phyloP scores from a whole-genome alignment of 345 rosid species.

The Moricandia moricandioides region DNA sequence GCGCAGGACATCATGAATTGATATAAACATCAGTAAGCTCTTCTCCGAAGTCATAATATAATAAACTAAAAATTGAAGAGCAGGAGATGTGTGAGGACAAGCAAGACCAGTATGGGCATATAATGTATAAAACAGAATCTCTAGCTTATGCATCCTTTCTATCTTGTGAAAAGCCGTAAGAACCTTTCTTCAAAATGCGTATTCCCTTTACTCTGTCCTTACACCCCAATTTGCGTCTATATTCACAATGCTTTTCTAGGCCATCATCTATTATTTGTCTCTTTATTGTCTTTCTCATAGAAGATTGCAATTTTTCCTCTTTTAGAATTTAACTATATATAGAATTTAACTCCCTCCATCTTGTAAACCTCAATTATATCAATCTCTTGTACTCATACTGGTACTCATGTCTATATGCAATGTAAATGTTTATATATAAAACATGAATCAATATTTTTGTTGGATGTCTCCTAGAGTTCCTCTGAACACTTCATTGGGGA shows the following conservation, averaged over 20 bases:
- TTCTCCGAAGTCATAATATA: neutral
- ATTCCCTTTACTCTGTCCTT: constrained; percentile 22
- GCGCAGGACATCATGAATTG: neutral
- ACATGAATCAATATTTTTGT: neutral
- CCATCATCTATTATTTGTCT: neutral
- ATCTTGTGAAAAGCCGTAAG: constrained; percentile 23
- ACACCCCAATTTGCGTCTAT: constrained; percentile 23
- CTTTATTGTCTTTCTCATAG: neutral
- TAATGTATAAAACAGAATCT: constrained; percentile 13
- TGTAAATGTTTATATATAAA: neutral
- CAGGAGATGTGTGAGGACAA: neutral
- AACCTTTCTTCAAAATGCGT: neutral
- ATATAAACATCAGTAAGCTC: neutral
- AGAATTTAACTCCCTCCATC: neutral
- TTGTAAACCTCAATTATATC: neutral
- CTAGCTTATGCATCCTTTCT: constrained; percentile 20
- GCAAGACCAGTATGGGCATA: constrained; percentile 13
- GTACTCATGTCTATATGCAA: neutral
- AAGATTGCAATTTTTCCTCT: neutral
- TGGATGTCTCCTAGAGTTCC: constrained; percentile 34
- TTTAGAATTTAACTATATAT: neutral
- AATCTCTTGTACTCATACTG: neutral
- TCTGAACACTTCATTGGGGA: constrained; percentile 30
- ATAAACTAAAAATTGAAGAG: neutral
- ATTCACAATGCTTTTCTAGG: constrained; percentile 15